phyloP scores from a whole-genome alignment of 352 stramenopile species.

The Pythium dissotocum region DNA sequence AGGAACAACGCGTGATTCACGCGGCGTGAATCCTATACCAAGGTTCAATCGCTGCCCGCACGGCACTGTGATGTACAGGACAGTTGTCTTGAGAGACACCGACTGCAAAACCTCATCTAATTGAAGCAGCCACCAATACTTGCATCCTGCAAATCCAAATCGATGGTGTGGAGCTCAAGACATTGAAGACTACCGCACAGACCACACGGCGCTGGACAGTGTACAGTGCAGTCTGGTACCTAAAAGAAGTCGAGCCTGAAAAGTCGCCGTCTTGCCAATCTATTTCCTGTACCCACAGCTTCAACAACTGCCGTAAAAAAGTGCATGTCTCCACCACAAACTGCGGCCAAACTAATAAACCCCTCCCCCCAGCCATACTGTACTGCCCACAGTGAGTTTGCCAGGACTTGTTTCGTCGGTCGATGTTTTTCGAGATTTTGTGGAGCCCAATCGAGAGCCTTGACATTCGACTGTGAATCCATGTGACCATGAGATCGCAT shows the following conservation, averaged over 20 bases:
- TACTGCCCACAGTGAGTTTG: neutral
- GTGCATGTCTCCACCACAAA: neutral
- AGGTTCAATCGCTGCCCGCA: neutral
- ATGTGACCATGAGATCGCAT: slow-evolving; percentile 1
- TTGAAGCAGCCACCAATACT: no score
- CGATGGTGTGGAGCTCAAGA: no score
- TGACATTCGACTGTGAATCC: neutral
- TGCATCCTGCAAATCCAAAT: no score
- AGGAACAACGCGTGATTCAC: neutral
- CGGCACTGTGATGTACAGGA: neutral
- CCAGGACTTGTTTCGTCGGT: neutral
- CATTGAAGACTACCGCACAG: no score
- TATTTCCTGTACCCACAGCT: neutral
- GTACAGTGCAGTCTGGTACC: no score
- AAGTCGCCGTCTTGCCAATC: neutral
- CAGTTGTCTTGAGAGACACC: no score
- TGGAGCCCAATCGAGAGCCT: neutral
- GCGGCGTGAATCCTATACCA: neutral
- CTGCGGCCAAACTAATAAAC: neutral
- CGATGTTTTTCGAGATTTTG: neutral
- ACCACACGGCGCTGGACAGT: no score
- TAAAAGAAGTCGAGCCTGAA: neutral
- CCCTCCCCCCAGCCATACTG: no score
- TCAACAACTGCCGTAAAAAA: neutral
- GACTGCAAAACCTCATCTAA: no score